Conservation (phyloP, 768 basidiomycete species). For the Myochromella boudieri region DNA sequence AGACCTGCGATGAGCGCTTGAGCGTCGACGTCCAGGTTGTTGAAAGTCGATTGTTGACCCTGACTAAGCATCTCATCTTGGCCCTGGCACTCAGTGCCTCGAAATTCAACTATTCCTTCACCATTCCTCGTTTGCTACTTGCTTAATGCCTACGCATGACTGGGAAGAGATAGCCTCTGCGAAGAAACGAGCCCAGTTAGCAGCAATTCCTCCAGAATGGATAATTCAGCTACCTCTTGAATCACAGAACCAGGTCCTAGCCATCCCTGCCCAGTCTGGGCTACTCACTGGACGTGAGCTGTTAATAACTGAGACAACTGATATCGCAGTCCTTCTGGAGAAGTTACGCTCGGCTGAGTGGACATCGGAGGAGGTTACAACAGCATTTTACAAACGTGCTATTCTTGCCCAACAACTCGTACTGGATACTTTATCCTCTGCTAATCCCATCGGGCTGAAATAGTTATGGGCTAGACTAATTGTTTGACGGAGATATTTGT, state of each 20-base stretch:
- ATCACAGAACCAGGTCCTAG: slow-evolving; percentile 45
- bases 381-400: slow-evolving; percentile 66
- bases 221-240: slow-evolving; percentile 38
- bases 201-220: slow-evolving; percentile 58
- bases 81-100: too few species aligned
- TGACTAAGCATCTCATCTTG: too few species aligned
- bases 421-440: not conserved
- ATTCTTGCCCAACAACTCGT: slow-evolving; percentile 69
- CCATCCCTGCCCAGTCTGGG: slow-evolving; percentile 48
- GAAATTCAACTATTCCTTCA: too few species aligned
- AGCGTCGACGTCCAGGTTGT: too few species aligned
- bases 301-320: slow-evolving; percentile 55
- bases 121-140: not conserved
- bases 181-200: slow-evolving; percentile 48
- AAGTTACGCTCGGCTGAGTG: slow-evolving; percentile 47
- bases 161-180: slow-evolving; percentile 27
- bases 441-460: not conserved
- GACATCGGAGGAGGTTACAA: slow-evolving; percentile 58
- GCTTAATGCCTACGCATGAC: slow-evolving; percentile 2
- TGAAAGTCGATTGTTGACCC: too few species aligned
- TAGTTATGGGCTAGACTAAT: slow-evolving; percentile 32
- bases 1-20: too few species aligned
- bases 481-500: slow-evolving; percentile 62
- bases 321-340: slow-evolving; percentile 40
- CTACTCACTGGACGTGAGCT: slow-evolving; percentile 54